Percentiles rank a stretch among this genome's conserved stretches.
phyloP scores from a whole-genome alignment of 495 filamentous ascomycete genomes.

The Aspergillus nidulans region DNA sequence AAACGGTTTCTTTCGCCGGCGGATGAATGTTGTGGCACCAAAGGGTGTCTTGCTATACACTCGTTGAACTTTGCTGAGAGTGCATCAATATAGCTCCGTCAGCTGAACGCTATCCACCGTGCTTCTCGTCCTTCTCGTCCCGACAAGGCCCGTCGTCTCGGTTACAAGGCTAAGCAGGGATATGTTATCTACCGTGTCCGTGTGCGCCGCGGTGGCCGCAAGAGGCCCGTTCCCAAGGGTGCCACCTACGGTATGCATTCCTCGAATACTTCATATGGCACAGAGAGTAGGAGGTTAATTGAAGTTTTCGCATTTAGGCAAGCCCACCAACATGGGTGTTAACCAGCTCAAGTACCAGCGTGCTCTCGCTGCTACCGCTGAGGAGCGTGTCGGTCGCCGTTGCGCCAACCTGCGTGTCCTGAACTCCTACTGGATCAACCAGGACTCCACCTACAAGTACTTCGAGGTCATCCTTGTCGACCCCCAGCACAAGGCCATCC shows the following conservation, averaged over 20 bases:
- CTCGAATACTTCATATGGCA: background rate
- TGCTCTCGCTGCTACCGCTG: conserved; percentile 91
- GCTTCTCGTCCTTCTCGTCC: conserved; percentile 96
- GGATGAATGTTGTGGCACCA: conserved; percentile 48
- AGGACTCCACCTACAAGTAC: conserved; percentile 99
- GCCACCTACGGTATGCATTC: conserved; percentile 83
- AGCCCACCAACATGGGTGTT: conserved; percentile 99
- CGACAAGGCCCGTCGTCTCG: conserved; percentile 98
- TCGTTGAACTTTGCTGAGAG: conserved; percentile 99
- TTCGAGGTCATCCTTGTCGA: conserved; percentile 99
- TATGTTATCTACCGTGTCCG: conserved; percentile 99
- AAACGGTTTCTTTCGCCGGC: conserved; percentile 34
- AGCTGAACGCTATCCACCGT: conserved; percentile 98
- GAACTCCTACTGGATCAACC: conserved; percentile 99
- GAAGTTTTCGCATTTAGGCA: conserved; percentile 54
- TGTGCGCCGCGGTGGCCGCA: conserved; percentile 95
- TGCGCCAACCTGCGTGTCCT: conserved; percentile 98
- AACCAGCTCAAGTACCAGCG: conserved; percentile 99
- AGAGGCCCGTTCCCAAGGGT: conserved; percentile 93
- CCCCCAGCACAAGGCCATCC: conserved; percentile 99
- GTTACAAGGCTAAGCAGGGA: conserved; percentile 99
- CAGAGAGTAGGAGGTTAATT: conserved; percentile 4
- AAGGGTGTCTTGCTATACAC: conserved; percentile 83
- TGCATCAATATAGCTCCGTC: conserved; percentile 98
- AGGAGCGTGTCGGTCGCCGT: conserved; percentile 98